Evolutionary conservation across 495 filamentous ascomycete species (phyloP).

Genomic region (Daldinia caldariorum): DNA sequence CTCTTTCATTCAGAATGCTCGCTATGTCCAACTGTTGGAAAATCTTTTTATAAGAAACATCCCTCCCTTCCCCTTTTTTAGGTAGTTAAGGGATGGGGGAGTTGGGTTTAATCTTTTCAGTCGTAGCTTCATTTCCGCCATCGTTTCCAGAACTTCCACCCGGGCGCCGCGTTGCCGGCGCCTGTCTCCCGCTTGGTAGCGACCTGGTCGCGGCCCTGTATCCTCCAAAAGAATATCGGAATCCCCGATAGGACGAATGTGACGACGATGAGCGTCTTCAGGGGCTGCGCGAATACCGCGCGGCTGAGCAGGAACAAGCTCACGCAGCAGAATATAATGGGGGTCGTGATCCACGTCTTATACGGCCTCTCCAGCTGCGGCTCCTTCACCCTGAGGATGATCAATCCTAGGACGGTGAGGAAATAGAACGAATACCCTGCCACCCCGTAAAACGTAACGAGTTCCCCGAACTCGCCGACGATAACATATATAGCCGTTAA

Average conservation of each 20-base stretch:
- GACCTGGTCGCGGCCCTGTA: constrained; percentile 64
- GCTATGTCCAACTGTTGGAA: constrained; percentile 32
- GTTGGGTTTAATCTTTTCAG: constrained; percentile 1
- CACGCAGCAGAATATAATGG: constrained; percentile 98
- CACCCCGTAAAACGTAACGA: constrained; percentile 96
- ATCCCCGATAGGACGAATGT: constrained; percentile 84
- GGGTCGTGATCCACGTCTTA: constrained; percentile 93
- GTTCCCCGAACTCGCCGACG: constrained; percentile 88
- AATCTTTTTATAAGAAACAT: constrained; percentile 21
- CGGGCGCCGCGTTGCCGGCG: constrained; percentile 31
- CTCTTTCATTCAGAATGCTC: constrained; percentile 27
- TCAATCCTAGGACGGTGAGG: constrained; percentile 89
- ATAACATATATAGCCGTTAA: constrained; percentile 80
- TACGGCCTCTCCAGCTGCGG: constrained; percentile 90
- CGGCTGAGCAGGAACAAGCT: constrained; percentile 89
- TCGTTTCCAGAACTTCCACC: constrained; percentile 61
- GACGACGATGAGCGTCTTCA: constrained; percentile 87
- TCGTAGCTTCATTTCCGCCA: constrained; percentile 43
- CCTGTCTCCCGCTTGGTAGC: constrained; percentile 49
- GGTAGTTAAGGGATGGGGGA: constrained; percentile 5
- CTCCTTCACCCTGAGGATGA: constrained; percentile 88
- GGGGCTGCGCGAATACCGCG: constrained; percentile 86
- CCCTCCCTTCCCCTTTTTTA: not conserved
- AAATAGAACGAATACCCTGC: constrained; percentile 98
- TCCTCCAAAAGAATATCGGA: constrained; percentile 88